Evolutionary conservation across 257 asterid species (phyloP).

Genomic region (Salvia miltiorrhiza): DNA sequence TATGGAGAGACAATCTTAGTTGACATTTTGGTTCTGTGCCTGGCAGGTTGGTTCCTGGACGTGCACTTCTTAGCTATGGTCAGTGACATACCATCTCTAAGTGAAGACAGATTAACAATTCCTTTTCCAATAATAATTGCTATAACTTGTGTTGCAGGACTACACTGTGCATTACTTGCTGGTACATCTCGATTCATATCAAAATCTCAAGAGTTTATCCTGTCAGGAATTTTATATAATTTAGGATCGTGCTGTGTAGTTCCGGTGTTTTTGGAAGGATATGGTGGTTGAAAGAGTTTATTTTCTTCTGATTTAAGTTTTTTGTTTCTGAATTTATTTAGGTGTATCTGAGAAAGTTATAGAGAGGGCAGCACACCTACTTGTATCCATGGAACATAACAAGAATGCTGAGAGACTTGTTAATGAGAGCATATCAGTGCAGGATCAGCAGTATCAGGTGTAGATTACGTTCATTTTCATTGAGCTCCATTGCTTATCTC

Average conservation of each 20-base stretch:
- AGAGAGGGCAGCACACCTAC: constrained; percentile 62
- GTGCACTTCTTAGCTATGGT: constrained; percentile 92
- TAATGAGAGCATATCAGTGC: constrained; percentile 49
- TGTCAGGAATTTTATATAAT: constrained; percentile 4
- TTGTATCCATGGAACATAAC: constrained; percentile 48
- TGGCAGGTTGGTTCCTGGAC: constrained; percentile 83
- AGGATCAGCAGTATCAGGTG: constrained; percentile 82
- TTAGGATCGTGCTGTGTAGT: neutral
- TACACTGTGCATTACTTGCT: constrained; percentile 93
- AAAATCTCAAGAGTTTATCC: neutral
- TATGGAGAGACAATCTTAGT: constrained; percentile 10
- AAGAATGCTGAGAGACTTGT: constrained; percentile 53
- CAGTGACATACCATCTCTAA: constrained; percentile 29
- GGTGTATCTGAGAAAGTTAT: constrained; percentile 77
- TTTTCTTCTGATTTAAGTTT: neutral
- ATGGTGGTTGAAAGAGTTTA: neutral
- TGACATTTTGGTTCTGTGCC: constrained; percentile 18
- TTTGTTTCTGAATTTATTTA: constrained; percentile 22
- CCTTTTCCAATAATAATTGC: constrained; percentile 13
- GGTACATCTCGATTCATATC: constrained; percentile 41
- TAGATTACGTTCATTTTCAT: neutral
- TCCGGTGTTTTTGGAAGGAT: neutral
- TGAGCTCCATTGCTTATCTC: neutral
- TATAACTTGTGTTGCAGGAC: constrained; percentile 55
- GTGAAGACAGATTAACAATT: constrained; percentile 4